Evolutionary conservation across 2,329 filamentous ascomycete genomes (phyloP).

Genomic region (Cladosporium sp.): DNA sequence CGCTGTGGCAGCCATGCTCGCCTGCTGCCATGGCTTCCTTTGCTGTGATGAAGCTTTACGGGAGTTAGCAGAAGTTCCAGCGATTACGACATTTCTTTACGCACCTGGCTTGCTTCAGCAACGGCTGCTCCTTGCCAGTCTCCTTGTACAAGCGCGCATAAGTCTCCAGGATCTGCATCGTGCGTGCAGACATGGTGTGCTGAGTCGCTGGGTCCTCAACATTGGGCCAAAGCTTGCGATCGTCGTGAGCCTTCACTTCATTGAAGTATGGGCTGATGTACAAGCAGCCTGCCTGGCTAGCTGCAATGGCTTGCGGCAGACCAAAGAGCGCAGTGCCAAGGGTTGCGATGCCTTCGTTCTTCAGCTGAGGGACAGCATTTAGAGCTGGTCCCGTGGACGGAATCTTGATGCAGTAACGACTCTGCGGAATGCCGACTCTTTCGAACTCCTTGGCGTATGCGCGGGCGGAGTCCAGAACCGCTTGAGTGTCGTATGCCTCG

Average conservation of each 20-base stretch:
- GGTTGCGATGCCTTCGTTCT: slow-evolving; percentile 53
- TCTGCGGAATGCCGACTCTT: slow-evolving; percentile 24
- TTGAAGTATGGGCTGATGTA: slow-evolving; percentile 65
- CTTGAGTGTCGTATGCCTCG: slow-evolving; percentile 17
- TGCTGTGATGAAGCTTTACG: slow-evolving; percentile 54
- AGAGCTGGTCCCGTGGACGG: slow-evolving; percentile 62
- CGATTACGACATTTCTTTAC: background rate
- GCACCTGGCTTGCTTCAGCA: slow-evolving; percentile 19
- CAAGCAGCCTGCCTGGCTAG: slow-evolving; percentile 53
- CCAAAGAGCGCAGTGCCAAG: slow-evolving; percentile 62
- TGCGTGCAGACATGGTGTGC: slow-evolving; percentile 19
- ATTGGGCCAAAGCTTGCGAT: slow-evolving; percentile 14
- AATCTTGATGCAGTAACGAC: slow-evolving; percentile 59
- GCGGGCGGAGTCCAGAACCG: slow-evolving; percentile 18
- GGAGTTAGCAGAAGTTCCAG: slow-evolving; percentile 33
- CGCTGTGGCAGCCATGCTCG: slow-evolving; percentile 48
- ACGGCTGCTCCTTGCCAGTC: slow-evolving; percentile 34
- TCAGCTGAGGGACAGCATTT: slow-evolving; percentile 53
- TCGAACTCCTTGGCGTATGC: slow-evolving; percentile 23
- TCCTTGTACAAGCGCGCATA: slow-evolving; percentile 14
- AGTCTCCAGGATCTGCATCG: slow-evolving; percentile 19
- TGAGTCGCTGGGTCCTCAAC: slow-evolving; percentile 17
- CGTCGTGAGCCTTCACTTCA: slow-evolving; percentile 55
- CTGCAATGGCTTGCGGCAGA: slow-evolving; percentile 56
- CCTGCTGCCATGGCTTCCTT: slow-evolving; percentile 57